Percentiles rank a stretch among this genome's conserved stretches.
Conservation (phyloP, 768 basidiomycete species). For the Lentinula lateritia region DNA sequence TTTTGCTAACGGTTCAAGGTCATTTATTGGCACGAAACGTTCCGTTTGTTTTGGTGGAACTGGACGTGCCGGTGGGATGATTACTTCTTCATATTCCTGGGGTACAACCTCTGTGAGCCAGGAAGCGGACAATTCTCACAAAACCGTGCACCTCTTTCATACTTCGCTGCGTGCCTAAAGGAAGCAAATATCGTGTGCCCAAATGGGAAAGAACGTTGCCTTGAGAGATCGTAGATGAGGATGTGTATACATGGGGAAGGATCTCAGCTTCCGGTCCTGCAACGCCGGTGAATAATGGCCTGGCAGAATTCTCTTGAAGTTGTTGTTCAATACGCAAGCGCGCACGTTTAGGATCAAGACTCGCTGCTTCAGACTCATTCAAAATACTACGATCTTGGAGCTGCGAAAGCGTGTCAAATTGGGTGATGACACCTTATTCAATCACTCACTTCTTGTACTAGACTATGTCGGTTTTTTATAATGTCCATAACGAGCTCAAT, state of each 20-base stretch:
- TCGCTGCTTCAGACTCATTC: not conserved
- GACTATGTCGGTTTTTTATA: slow-evolving; percentile 44
- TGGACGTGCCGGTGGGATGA: slow-evolving; percentile 76
- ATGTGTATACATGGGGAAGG: slow-evolving; percentile 87
- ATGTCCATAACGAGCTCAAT: slow-evolving; percentile 76
- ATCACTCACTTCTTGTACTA: slow-evolving; percentile 45
- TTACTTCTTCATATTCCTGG: slow-evolving; percentile 85
- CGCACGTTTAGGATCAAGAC: slow-evolving; percentile 40
- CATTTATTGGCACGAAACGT: slow-evolving; percentile 60
- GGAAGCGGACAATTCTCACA: not conserved
- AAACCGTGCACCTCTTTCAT: slow-evolving; percentile 52
- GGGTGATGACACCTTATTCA: not conserved
- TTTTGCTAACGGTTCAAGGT: slow-evolving; percentile 70
- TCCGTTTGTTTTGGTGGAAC: slow-evolving; percentile 73
- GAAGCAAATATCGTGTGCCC: slow-evolving; percentile 77
- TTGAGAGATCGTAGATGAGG: slow-evolving; percentile 45
- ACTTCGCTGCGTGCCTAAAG: slow-evolving; percentile 71
- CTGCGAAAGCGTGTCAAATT: not conserved
- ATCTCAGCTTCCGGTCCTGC: slow-evolving; percentile 49
- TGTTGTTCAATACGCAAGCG: slow-evolving; percentile 57
- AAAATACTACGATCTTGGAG: not conserved
- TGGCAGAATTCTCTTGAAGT: slow-evolving; percentile 54
- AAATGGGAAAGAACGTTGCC: slow-evolving; percentile 65
- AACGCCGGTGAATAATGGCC: slow-evolving; percentile 57
- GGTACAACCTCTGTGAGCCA: slow-evolving; percentile 1